A percentile compares a stretch with the other conserved stretches of the same genome.
phyloP scores from a whole-genome alignment of 83 land plant genomes.

The Thuja plicata region DNA sequence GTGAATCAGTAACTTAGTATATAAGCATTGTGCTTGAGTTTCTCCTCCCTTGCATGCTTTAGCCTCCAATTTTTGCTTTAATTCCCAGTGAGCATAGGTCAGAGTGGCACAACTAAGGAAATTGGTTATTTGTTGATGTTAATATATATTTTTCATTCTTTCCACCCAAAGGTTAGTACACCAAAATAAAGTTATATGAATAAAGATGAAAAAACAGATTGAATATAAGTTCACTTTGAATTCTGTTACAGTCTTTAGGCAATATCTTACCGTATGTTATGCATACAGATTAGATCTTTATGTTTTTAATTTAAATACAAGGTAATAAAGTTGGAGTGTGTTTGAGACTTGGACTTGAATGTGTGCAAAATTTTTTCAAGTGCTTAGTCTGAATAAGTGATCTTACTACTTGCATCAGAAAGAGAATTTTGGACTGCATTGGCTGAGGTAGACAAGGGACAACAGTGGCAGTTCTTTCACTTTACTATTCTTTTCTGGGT shows the following conservation, averaged over 20 bases:
- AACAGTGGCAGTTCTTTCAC: neutral
- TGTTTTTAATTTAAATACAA: neutral
- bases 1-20: too few species aligned
- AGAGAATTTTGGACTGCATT: neutral
- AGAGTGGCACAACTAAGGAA: too few species aligned
- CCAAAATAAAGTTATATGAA: neutral
- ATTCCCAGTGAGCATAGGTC: too few species aligned
- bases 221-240: neutral
- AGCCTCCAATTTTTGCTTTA: too few species aligned
- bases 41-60: too few species aligned
- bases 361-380: neutral
- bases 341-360: neutral
- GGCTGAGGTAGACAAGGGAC: constrained; percentile 1
- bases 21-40: too few species aligned
- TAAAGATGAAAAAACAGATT: neutral
- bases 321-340: neutral
- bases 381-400: neutral
- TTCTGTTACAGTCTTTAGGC: neutral
- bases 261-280: neutral
- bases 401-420: neutral
- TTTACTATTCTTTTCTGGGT: neutral
- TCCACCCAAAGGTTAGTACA: neutral
- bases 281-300: neutral
- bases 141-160: neutral
- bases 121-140: neutral